Base-by-base conservation (phyloP, 2,329 filamentous ascomycete species). In the Trichoderma arundinaceum region DNA sequence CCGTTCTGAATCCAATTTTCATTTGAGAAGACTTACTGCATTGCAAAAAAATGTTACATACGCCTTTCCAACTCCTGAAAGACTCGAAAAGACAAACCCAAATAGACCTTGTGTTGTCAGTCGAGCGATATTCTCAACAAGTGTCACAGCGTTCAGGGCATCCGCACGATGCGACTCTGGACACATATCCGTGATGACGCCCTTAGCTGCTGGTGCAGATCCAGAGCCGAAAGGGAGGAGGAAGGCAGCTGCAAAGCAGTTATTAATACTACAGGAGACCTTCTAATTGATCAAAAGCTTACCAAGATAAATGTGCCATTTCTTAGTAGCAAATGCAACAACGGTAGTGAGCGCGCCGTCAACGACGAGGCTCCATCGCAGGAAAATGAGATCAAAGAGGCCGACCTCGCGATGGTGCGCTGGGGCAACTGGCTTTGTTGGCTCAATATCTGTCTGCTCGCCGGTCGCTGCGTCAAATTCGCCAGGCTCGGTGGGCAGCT, bases 131-230 rank as follows among this genome's bases (percentile, higher is more conserved):
- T 90, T 91, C 72, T 92, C 90, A 0, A 92, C 85, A 0, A 92
- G 77, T 0, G 88, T 90, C 12, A 92, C 87, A 0, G 87, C 88
- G 44, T 88, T 87, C 3, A 92, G 77, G 0, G 90, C 89, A 71
- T 92, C 89, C 0, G 85, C 82, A 0, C 89, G 82, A 64, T 89
- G 84, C 0, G 81, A 81, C 1, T 85, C 80, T 0, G 87, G 79
- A 51, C 88, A 88, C 88, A 92, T 89, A 65, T 90, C 85, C 0
- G 90, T 84, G 66, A 92, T 90, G n/a, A 89, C 87, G 0, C 89
- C 90, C 69, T 92, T 92, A 1, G 88, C 88, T 0, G 89, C 88
- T 0, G 88, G 84, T 0, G 88, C 89, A 0, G 89, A 89, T 0
- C 90, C 90, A 0, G 89, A 89, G 0, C 87, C 88, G 35, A 92